Percentiles rank a stretch among this genome's conserved stretches.
phyloP scores from a whole-genome alignment of 1,139 yeast species.

The Kodamaea suecica region DNA sequence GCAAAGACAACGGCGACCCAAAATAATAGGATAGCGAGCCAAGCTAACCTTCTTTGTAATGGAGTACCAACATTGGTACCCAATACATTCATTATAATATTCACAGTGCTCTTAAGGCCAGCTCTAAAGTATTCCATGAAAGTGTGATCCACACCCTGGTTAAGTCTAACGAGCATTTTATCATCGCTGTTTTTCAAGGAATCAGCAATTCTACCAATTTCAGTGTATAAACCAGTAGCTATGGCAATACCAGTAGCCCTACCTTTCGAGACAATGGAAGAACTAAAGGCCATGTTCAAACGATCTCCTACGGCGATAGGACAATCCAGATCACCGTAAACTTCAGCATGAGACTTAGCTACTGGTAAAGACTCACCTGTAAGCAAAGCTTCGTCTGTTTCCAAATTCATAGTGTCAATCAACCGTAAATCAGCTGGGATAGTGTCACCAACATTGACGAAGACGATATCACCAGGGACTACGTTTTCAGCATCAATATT shows the following conservation, averaged over 20 bases:
- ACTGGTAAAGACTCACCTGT: constrained; percentile 83
- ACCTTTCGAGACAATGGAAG: constrained; percentile 73
- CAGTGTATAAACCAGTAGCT: constrained; percentile 67
- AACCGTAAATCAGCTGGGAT: constrained; percentile 75
- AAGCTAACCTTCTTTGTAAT: constrained; percentile 61
- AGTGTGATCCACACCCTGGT: constrained; percentile 13
- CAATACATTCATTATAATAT: constrained; percentile 59
- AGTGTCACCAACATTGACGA: constrained; percentile 71
- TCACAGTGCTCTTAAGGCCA: constrained; percentile 16
- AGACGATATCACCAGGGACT: constrained; percentile 75
- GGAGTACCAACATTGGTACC: constrained; percentile 82
- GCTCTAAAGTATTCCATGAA: constrained; percentile 16
- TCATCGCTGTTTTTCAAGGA: constrained; percentile 45
- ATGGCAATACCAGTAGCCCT: constrained; percentile 69
- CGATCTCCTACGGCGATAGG: constrained; percentile 73
- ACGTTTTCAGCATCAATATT: constrained; percentile 65
- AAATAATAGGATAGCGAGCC: constrained; percentile 67
- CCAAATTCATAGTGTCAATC: constrained; percentile 61
- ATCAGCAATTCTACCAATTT: constrained; percentile 73
- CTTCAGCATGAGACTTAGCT: constrained; percentile 46
- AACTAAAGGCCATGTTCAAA: constrained; percentile 67
- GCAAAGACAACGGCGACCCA: constrained; percentile 74
- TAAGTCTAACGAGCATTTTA: constrained; percentile 26
- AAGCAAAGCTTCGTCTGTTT: constrained; percentile 75
- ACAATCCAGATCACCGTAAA: constrained; percentile 33